A percentile compares a stretch with the other conserved stretches of the same genome.
phyloP scores from a whole-genome alignment of 1,284 basidiomycete species.

The Vanrija sp. region DNA sequence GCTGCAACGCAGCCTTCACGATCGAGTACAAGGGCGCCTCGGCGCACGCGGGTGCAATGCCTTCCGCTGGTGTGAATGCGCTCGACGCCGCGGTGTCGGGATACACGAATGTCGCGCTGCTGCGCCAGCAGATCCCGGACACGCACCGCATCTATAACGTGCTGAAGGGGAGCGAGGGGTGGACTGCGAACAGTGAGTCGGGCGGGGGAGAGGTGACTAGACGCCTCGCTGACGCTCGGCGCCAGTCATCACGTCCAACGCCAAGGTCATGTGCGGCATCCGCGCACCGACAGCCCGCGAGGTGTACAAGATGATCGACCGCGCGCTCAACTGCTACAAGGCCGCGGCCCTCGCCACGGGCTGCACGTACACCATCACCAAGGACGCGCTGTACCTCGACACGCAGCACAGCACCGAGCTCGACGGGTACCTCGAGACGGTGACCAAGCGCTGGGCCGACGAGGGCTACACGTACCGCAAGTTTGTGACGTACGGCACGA shows the following conservation, averaged over 20 bases:
- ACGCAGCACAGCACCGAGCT: constrained; percentile 30
- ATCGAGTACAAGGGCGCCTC: constrained; percentile 18
- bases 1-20: constrained; percentile 15
- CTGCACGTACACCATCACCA: constrained; percentile 34
- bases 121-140: constrained; percentile 46
- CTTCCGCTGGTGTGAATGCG: constrained; percentile 47
- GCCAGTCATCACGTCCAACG: constrained; percentile 42
- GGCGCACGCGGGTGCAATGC: constrained; percentile 20
- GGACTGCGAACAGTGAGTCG: constrained; percentile 23
- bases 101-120: constrained; percentile 48
- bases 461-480: constrained; percentile 1
- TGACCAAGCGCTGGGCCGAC: constrained; percentile 5
- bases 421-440: constrained; percentile 13
- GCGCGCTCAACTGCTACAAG: constrained; percentile 44
- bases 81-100: constrained; percentile 51
- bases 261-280: constrained; percentile 21
- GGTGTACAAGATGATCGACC: constrained; percentile 24
- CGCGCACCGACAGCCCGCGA: constrained; percentile 33
- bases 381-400: constrained; percentile 38
- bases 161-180: constrained; percentile 38
- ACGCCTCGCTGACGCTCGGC: neutral
- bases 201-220: neutral
- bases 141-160: constrained; percentile 35
- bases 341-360: constrained; percentile 46
- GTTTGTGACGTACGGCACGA: neutral